These are phyloP conservation scores for Ajuga reptans DNA, from an alignment of 305 asterid genomes.

Conservation along the genomic window DNA sequence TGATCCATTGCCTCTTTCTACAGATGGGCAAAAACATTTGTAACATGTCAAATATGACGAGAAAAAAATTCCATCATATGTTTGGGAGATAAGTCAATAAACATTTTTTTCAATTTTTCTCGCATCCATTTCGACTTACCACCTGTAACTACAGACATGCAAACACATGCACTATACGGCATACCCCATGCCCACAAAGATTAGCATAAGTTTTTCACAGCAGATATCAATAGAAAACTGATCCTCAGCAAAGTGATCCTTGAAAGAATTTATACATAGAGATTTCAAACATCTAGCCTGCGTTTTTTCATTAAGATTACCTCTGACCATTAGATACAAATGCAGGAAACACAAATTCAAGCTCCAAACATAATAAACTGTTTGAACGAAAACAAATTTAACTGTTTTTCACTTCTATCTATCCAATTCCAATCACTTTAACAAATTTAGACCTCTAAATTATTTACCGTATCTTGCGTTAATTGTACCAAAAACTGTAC, in stretches of 20 bases:
- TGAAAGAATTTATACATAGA: not conserved
- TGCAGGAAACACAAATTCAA: not conserved
- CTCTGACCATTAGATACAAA: not conserved
- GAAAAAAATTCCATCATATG: not conserved
- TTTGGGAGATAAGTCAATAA: not conserved
- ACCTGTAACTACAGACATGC: slow-evolving; percentile 36
- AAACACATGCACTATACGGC: not conserved
- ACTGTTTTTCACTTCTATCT: not conserved
- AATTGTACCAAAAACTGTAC: not conserved
- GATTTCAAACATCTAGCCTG: not conserved
- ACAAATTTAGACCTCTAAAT: not conserved
- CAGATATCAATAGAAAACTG: not conserved
- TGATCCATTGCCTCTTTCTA: slow-evolving; percentile 77
- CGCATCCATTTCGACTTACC: slow-evolving; percentile 63
- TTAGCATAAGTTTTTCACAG: not conserved
- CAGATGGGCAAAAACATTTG: slow-evolving; percentile 13
- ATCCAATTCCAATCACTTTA: not conserved
- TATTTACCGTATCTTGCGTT: not conserved
- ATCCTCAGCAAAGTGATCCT: not conserved
- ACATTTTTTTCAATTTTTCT: slow-evolving; percentile 49
- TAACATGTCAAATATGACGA: slow-evolving; percentile 2
- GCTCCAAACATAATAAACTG: not conserved
- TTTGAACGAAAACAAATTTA: not conserved
- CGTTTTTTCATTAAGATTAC: not conserved
- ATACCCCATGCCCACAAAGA: not conserved